A percentile compares a stretch with the other conserved stretches of the same genome.
These are phyloP conservation scores for Myrica gale DNA, from an alignment of 306 rosid species.

Conservation along the genomic window DNA sequence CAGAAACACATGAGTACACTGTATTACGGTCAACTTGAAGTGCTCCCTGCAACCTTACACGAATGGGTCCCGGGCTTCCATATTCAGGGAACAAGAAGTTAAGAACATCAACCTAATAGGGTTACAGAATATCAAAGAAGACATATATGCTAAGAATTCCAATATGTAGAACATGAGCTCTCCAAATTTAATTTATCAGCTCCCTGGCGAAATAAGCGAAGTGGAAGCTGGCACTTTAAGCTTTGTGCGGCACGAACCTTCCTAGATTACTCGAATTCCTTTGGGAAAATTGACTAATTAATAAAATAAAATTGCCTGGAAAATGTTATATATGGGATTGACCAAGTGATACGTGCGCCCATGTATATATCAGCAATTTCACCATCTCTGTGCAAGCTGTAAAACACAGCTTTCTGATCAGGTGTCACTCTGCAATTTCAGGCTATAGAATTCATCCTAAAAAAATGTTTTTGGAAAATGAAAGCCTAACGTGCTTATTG, in stretches of 20 bases:
- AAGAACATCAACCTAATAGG: too few relatives aligned
- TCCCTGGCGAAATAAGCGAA: too few relatives aligned
- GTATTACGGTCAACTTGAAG: too few relatives aligned
- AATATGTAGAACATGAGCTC: too few relatives aligned
- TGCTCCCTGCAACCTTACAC: too few relatives aligned
- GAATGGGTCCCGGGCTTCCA: too few relatives aligned
- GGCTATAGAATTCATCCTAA: constrained; percentile 18
- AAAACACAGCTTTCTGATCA: constrained; percentile 20
- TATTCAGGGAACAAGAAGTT: too few relatives aligned
- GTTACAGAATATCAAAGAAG: too few relatives aligned
- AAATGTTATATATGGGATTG: constrained; percentile 10
- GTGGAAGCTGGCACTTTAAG: not conserved
- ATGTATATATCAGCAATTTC: constrained; percentile 23
- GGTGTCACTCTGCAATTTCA: not conserved
- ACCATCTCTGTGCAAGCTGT: constrained; percentile 45
- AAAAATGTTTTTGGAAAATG: not conserved
- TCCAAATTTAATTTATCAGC: too few relatives aligned
- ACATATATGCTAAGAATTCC: too few relatives aligned
- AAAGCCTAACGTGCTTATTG: not conserved
- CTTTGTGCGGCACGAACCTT: not conserved
- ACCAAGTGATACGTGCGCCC: constrained; percentile 23
- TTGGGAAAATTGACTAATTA: not conserved
- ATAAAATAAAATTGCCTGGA: not conserved
- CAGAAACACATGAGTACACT: too few relatives aligned
- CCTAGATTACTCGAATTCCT: not conserved